Conservation (phyloP, 1,284 basidiomycete species). For the Microbotryum saponariae region DNA sequence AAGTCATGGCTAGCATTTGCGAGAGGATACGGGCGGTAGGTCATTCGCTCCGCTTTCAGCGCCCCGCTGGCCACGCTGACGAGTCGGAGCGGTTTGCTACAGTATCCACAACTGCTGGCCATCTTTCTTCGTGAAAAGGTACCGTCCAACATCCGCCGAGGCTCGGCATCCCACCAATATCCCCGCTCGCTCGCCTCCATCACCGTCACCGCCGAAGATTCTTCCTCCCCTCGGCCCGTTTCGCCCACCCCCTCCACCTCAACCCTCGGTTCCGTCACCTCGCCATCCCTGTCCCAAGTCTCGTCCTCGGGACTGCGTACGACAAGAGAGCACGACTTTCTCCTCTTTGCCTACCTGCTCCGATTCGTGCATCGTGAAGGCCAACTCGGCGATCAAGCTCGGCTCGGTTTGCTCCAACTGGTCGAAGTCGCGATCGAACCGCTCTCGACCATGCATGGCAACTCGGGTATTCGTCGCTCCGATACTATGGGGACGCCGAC, state of each 20-base stretch:
- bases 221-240: conserved; percentile 36
- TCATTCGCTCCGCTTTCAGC: background rate
- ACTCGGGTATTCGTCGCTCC: background rate
- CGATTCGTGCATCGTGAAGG: conserved; percentile 93
- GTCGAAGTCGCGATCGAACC: conserved; percentile 80
- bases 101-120: conserved; percentile 80
- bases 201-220: background rate
- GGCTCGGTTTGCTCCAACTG: conserved; percentile 81
- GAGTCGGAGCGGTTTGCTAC: conserved; percentile 40
- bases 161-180: conserved; percentile 53
- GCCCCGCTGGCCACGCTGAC: background rate
- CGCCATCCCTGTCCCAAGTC: conserved; percentile 1
- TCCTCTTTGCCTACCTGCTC: conserved; percentile 89
- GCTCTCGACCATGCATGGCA: conserved; percentile 37
- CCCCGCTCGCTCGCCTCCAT: conserved; percentile 45
- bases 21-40: conserved; percentile 25
- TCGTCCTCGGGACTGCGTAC: conserved; percentile 40
- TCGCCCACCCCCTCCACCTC: conserved; percentile 58
- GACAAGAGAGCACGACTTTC: conserved; percentile 85
- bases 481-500: conserved; percentile 35
- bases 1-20: conserved; percentile 52
- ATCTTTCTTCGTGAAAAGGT: conserved; percentile 88
- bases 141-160: conserved; percentile 45
- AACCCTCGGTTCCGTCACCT: conserved; percentile 47
- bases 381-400: conserved; percentile 83